Conservation (phyloP, 345 rosid species). For the Isatis tinctoria region DNA sequence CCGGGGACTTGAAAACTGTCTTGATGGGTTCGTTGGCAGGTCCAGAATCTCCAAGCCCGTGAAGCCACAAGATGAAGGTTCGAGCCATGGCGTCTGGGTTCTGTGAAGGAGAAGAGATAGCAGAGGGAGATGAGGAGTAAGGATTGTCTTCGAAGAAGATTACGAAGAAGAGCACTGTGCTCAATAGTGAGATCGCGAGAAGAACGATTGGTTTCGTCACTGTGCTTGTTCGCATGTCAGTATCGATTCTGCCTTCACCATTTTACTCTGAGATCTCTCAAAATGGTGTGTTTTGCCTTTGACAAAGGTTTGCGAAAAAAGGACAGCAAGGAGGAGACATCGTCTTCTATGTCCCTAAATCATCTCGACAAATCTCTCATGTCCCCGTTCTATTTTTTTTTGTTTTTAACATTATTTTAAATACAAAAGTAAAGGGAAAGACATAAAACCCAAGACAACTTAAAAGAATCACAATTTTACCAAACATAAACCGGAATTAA, state of each 20-base stretch:
- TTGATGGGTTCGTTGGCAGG: slow-evolving; percentile 88
- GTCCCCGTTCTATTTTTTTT: too few species aligned
- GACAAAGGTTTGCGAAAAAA: background rate
- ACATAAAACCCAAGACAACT: too few species aligned
- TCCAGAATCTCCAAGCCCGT: slow-evolving; percentile 81
- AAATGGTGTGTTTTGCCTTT: too few species aligned
- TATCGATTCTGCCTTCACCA: slow-evolving; percentile 19
- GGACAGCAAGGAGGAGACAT: too few species aligned
- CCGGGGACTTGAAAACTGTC: slow-evolving; percentile 54
- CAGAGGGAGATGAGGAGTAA: too few species aligned
- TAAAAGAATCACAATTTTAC: too few species aligned
- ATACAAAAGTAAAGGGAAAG: too few species aligned
- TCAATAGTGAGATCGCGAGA: slow-evolving; percentile 17
- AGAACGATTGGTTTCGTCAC: slow-evolving; percentile 20
- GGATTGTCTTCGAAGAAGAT: slow-evolving; percentile 27
- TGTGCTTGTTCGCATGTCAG: slow-evolving; percentile 25
- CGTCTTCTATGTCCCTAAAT: too few species aligned
- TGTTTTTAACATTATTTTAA: too few species aligned
- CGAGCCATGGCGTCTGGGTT: slow-evolving; percentile 44
- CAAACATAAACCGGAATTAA: too few species aligned
- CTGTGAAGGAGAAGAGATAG: slow-evolving; percentile 27
- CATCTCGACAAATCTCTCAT: too few species aligned
- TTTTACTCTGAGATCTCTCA: background rate
- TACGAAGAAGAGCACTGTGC: slow-evolving; percentile 36
- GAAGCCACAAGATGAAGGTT: slow-evolving; percentile 82